Base-by-base conservation (phyloP, 2,329 filamentous ascomycete genomes). In the Aureobasidium leucospermi region DNA sequence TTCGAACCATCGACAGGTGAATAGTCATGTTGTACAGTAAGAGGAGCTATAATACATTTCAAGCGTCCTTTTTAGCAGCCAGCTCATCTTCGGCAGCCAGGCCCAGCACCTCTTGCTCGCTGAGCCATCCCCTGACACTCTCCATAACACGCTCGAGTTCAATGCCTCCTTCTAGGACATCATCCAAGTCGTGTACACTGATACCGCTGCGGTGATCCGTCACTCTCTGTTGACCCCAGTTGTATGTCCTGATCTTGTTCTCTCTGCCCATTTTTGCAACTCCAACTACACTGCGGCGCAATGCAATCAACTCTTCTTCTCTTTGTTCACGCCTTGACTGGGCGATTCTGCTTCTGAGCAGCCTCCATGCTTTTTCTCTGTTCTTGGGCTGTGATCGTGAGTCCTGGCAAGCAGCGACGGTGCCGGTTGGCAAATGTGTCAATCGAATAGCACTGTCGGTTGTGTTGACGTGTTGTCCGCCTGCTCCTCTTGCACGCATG, bases 381-480 rank as follows among this genome's bases (percentile, higher is more conserved):
- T 99, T 99, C 65, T 89, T 85, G 66, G 89, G 85, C 76, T 99
- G 94, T 45, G 90, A 96, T 58, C 94, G 84, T 57, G 86, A 87
- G 71, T 99, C 94, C 73, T 99, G 94, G 81, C 97, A 96, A 11
- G 86, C 87, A 13, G 97, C 92, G 1, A 89, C 84, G 0, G 86
- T 94, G 46, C 88, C 89, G 0, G 91, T 96, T 2, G 94, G 94
- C 6, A 88, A 74, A 76, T 99, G 94, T 1, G 92, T 97, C 67
- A 99, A 80, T 9, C 94, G 87, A 62, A 99, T 89, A 3, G 94
- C 94, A 32, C 90, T 96, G 76, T 99, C 94, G 0, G 94, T 99
- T 73, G 93, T 96, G 76, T 99, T 99, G 70, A 99, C 94, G 74
- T 99, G 94, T 76, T 99, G 94, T 0, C 94, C 94, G 34, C 94